Percentiles rank a stretch among this genome's conserved stretches.
Conservation (phyloP, 148 eudicot genomes). For the Mesembryanthemum crystallinum region DNA sequence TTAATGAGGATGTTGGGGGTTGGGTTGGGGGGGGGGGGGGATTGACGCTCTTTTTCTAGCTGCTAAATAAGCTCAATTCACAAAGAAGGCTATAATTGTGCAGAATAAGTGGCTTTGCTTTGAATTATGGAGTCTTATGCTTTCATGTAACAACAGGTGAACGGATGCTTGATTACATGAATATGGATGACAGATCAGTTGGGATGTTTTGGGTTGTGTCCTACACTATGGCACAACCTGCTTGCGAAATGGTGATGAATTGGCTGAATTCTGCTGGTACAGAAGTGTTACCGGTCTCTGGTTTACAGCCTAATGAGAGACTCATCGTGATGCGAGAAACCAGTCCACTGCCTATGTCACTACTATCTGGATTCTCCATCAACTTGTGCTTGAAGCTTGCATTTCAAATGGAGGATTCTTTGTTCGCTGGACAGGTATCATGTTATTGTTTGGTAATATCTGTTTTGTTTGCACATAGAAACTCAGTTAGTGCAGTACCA, state of each 20-base stretch:
- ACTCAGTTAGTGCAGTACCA: not conserved
- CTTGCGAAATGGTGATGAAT: conserved; percentile 85
- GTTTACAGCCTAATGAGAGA: conserved; percentile 75
- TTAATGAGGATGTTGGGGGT: too few relatives aligned
- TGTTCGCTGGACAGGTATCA: conserved; percentile 89
- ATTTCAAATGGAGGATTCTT: conserved; percentile 83
- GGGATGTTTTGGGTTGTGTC: conserved; percentile 99
- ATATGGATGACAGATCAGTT: conserved; percentile 79
- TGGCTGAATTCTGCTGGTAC: conserved; percentile 89
- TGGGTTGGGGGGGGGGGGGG: too few relatives aligned
- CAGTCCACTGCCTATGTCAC: conserved; percentile 72
- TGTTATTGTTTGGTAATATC: conserved; percentile 6
- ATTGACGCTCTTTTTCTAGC: too few relatives aligned
- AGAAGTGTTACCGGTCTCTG: conserved; percentile 64
- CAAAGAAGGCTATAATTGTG: not conserved
- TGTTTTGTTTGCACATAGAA: not conserved
- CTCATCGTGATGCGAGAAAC: conserved; percentile 85
- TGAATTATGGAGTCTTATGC: not conserved
- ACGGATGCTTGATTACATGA: conserved; percentile 79
- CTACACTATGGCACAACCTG: conserved; percentile 86
- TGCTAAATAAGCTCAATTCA: not conserved
- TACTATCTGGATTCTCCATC: conserved; percentile 84
- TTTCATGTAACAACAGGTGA: conserved; percentile 54
- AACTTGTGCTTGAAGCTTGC: conserved; percentile 75
- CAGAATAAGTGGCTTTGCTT: not conserved